A percentile compares a stretch with the other conserved stretches of the same genome.
Evolutionary conservation across 176 grass and related monocot species (phyloP).

Genomic region (Paspalum notatum): DNA sequence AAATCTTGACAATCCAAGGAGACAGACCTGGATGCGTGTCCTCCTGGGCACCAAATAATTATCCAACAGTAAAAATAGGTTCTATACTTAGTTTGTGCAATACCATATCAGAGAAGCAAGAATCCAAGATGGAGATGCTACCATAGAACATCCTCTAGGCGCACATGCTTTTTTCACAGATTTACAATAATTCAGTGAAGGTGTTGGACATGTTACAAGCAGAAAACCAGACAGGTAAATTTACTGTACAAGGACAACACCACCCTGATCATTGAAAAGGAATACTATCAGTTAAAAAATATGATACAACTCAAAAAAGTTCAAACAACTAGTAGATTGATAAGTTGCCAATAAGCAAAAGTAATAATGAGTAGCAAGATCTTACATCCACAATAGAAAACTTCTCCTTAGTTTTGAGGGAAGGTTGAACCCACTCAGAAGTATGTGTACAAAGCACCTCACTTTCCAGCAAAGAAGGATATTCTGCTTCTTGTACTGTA

Average conservation of each 20-base stretch:
- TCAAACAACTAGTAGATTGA: conserved; percentile 12
- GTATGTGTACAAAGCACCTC: conserved; percentile 40
- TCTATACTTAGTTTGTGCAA: not conserved
- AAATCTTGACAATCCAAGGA: too few species aligned
- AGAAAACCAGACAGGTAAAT: conserved; percentile 15
- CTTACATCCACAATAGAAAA: conserved; percentile 78
- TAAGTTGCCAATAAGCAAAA: conserved; percentile 9
- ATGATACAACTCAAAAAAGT: conserved; percentile 10
- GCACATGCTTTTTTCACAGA: not conserved
- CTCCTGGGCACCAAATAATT: too few species aligned
- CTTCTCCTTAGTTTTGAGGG: conserved; percentile 66
- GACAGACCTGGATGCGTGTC: too few species aligned
- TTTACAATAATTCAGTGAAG: conserved; percentile 27
- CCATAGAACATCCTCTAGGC: not conserved
- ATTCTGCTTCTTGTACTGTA: conserved; percentile 52
- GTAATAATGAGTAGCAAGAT: not conserved
- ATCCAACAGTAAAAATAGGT: not conserved
- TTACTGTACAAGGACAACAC: conserved; percentile 52
- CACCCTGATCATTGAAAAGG: conserved; percentile 47
- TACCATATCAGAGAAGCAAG: not conserved
- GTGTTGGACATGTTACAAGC: conserved; percentile 31
- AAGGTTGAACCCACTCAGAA: conserved; percentile 80
- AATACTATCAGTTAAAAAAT: conserved; percentile 41
- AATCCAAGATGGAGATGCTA: conserved; percentile 12
- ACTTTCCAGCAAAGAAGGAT: conserved; percentile 32